Base-by-base conservation (phyloP, 2,329 filamentous ascomycete genomes). In the Colletotrichum siamense region DNA sequence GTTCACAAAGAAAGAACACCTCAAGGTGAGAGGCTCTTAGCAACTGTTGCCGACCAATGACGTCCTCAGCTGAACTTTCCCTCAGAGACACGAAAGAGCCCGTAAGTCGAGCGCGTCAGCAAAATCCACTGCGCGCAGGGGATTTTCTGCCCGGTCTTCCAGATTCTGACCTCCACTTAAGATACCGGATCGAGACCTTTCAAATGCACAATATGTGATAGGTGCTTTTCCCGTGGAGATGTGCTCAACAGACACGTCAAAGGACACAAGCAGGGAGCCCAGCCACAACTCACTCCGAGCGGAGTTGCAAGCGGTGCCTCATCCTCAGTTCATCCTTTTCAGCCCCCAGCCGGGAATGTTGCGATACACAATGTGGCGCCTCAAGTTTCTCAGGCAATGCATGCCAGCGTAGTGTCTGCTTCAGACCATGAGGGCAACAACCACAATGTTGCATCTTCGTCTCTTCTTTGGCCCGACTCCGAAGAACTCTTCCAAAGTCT, bases 71-170 rank as follows among this genome's bases (percentile, higher is more conserved):
- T 69, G 52, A 69, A 59, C n/a, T 18, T 16, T 28, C 22, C 8
- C 59, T 32, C 13, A 69, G 67, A 69, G 67, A 69, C 67, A 69
- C 55, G 67, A 69, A 69, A 26, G 67, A 69, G 67, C 52, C 49
- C 67, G 67, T 69, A 34, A 39, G 67, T 69, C n/a, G n/a, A 30
- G 30, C 30, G n/a, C 34, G 22, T 34, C 6, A 28, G n/a, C 3
- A 18, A 36, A 8, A 39, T 6, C 15, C 32, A 15, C 7, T 8
- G 6, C 10, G 44, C 6, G n/a, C 1, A 22, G n/a, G 10, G 6
- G n/a, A 52, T 8, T 44, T 55, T 15, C 32, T 22, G 49, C 16
- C n/a, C n/a, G 8, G 30, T 26, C n/a, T 16, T 16, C 22, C 22
- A 13, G 12, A 24, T 30, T n/a, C 67, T 69, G 15, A 69, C 30